Base-by-base conservation (phyloP, 2,329 filamentous ascomycete genomes). In the Calonectria pseudoreteaudii region DNA sequence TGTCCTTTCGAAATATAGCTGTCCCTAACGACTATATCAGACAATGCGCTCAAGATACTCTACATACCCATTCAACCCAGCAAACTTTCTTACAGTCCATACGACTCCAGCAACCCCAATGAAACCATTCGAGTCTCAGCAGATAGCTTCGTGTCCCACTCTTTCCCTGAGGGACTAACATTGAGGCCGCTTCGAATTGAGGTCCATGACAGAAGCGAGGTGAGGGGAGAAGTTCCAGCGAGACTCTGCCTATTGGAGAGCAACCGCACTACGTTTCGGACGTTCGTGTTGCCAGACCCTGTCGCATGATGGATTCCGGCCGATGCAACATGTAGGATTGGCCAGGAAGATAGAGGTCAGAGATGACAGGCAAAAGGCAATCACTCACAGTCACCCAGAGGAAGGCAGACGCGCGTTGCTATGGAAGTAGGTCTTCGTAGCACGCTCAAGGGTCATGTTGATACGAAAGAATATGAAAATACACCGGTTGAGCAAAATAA, bases 231-330 rank as follows among this genome's bases (percentile, higher is more conserved):
- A 31, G 81, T 90, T 14, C 87, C 90, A 1, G 83, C 85, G 4
- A 85, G 90, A 64, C 82, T 91, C 4, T 90, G 88, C 73, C 80
- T 92, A 11, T 80, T 92, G 11, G 87, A 87, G 20, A 84, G 83
- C 30, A 88, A 90, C 73, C 83, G 85, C 66, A 84, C 86, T 26
- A 86, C 84, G 4, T 88, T 89, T 77, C 87, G 84, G 68, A 87
- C 88, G 0, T 91, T 88, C 78, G 81, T 84, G 1, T 76, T 91
- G 18, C 80, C 81, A 28, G 34, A 23, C 10, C 18, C 64, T 36
- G 23, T n/a, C 23, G 38, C 47, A 50, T 70, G 30, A 64, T 20
- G 18, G n/a, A 30, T 30, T 20, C 2, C n/a, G 18, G 30, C 10
- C 20, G 14, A 62, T 9, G 41, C 14, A 28, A 6, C 18, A 10